phyloP scores from a whole-genome alignment of 805 yeast species.

The Sugiyamaella boreocaroliniensis region DNA sequence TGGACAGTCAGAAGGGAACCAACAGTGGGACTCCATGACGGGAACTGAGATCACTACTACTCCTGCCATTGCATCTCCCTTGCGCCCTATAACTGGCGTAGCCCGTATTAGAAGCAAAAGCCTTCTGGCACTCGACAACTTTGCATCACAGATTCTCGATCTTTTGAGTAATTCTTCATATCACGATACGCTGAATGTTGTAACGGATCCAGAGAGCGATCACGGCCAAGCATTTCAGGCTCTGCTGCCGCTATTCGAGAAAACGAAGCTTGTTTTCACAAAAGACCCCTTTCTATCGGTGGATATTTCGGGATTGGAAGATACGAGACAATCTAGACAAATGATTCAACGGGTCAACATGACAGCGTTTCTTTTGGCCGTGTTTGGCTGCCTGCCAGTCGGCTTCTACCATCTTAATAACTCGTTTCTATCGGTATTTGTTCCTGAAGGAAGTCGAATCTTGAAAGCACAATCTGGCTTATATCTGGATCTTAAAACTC shows the following conservation, averaged over 20 bases:
- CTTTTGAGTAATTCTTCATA: conserved; percentile 63
- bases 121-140: conserved; percentile 69
- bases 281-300: conserved; percentile 69
- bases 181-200: conserved; percentile 65
- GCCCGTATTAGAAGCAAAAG: conserved; percentile 8
- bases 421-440: conserved; percentile 77
- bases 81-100: not conserved
- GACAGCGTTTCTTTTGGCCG: conserved; percentile 82
- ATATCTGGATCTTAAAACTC: conserved; percentile 85
- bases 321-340: conserved; percentile 37
- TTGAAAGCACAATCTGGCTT: conserved; percentile 75
- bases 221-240: conserved; percentile 55
- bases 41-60: not conserved
- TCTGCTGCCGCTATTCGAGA: conserved; percentile 69
- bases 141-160: conserved; percentile 73
- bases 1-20: too few species aligned
- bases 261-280: conserved; percentile 60
- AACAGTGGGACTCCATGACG: too few species aligned
- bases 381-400: conserved; percentile 74
- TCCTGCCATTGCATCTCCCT: not conserved
- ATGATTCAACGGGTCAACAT: conserved; percentile 79
- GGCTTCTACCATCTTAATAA: conserved; percentile 85
- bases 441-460: conserved; percentile 61
- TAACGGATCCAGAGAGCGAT: conserved; percentile 59
- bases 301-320: conserved; percentile 36